Base-by-base conservation (phyloP, 2,329 filamentous ascomycete species). In the Aspergillus cejpii region DNA sequence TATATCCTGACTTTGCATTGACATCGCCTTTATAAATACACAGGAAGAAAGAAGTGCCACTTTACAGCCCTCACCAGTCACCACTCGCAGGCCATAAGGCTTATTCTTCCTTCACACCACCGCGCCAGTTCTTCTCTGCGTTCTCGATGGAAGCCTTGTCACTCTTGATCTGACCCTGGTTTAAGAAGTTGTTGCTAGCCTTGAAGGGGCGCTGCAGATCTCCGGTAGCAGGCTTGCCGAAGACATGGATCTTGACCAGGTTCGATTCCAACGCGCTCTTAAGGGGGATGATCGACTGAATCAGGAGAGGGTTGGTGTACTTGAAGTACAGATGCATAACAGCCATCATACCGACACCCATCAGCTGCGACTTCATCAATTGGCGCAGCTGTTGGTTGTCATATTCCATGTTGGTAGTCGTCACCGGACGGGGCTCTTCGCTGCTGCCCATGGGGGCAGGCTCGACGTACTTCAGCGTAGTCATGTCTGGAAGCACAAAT, bases 241-340 rank as follows among this genome's bases (percentile, higher is more conserved):
- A 85, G 53, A 98, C 58, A 73, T 97, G 86, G 64, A 98, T 91
- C 81, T 97, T 96, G 77, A 92, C 80, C 60, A 96, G 76, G 78
- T 96, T 97, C 74, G 84, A 79, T 78, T 98, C 92, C 70, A 98
- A 80, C 37, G 89, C 91, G 66, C 85, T 80, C 84, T 98, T 98
- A 71, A 97, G 77, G 26, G 92, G 92, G 65, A 98, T 92, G 74
- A 98, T 95, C 69, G 86, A 94, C 81, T 98, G 92, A 75, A 98
- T 95, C 63, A 96, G 77, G 41, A 98, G 86, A 33, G 92, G 92
- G 82, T 97, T 98, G 75, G 90, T 97, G 84, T 97, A 98, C 71
- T 96, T 90, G 79, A 98, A 86, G 83, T 97, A 98, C 51, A 98
- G 57, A 75, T 98, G 92, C 91, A 98, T 97, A 64, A 96, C 87